These are phyloP conservation scores for Boehmeria nivea DNA, from an alignment of 306 rosid genomes.

Conservation along the genomic window DNA sequence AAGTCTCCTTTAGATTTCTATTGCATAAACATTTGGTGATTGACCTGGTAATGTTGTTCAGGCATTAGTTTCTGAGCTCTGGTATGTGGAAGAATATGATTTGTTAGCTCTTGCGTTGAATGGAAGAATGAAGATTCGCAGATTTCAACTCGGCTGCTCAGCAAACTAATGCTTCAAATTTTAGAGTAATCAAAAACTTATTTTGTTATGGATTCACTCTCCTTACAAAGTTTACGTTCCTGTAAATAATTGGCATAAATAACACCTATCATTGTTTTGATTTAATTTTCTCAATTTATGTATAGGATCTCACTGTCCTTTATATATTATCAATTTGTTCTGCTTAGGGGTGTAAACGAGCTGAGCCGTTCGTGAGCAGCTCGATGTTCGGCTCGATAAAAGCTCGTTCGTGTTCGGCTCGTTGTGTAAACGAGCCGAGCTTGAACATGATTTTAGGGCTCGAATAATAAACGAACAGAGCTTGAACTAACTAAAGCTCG, in stretches of 20 bases:
- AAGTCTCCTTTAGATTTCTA: background rate
- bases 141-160: constrained; percentile 63
- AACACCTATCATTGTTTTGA: no score
- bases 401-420: no score
- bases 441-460: no score
- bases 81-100: constrained; percentile 96
- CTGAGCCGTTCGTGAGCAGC: no score
- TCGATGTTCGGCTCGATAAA: no score
- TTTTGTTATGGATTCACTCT: background rate
- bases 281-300: no score
- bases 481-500: no score
- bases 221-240: background rate
- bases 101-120: constrained; percentile 87
- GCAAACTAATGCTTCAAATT: constrained; percentile 27
- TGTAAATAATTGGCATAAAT: background rate
- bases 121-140: constrained; percentile 76
- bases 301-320: no score
- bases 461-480: no score
- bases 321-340: no score
- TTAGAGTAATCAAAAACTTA: background rate
- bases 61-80: constrained; percentile 81
- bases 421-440: no score
- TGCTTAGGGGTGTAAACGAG: no score
- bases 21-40: background rate
- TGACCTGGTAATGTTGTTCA: constrained; percentile 31